A percentile compares a stretch with the other conserved stretches of the same genome.
Conservation (phyloP, 441 rosid genomes). For the Corymbia calophylla region DNA sequence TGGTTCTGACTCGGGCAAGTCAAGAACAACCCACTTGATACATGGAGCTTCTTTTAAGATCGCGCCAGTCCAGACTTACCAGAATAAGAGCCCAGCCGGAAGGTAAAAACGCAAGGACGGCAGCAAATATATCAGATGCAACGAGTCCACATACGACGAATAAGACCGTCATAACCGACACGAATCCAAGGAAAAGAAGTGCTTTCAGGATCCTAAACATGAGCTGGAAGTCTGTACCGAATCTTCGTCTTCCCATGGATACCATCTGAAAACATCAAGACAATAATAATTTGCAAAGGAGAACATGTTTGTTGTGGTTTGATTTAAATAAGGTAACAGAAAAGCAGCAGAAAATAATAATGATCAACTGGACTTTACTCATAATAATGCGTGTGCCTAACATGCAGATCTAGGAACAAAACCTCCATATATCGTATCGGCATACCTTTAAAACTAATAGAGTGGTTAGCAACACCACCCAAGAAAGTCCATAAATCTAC, state of each 20-base stretch:
- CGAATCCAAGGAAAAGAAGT: constrained; percentile 87
- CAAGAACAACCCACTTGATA: background rate
- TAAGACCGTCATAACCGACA: constrained; percentile 77
- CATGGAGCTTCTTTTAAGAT: background rate
- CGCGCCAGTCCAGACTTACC: constrained; percentile 39
- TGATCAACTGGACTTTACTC: background rate
- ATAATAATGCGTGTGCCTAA: background rate
- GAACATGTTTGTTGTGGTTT: background rate
- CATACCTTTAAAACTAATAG: constrained; percentile 83
- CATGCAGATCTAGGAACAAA: background rate
- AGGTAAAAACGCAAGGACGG: constrained; percentile 79
- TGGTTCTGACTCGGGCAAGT: background rate
- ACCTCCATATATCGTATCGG: background rate
- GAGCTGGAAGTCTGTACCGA: constrained; percentile 77
- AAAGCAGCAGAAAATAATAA: background rate
- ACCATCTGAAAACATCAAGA: constrained; percentile 49
- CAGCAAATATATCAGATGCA: constrained; percentile 63
- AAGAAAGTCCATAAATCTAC: constrained; percentile 86
- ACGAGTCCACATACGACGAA: constrained; percentile 69
- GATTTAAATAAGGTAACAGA: background rate
- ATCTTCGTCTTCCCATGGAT: constrained; percentile 79
- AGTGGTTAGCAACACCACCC: constrained; percentile 57
- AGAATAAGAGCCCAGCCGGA: constrained; percentile 92
- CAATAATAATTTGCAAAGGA: background rate
- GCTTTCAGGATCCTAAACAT: constrained; percentile 95